Conservation (phyloP, 768 basidiomycete species). For the Pholiota microspora region DNA sequence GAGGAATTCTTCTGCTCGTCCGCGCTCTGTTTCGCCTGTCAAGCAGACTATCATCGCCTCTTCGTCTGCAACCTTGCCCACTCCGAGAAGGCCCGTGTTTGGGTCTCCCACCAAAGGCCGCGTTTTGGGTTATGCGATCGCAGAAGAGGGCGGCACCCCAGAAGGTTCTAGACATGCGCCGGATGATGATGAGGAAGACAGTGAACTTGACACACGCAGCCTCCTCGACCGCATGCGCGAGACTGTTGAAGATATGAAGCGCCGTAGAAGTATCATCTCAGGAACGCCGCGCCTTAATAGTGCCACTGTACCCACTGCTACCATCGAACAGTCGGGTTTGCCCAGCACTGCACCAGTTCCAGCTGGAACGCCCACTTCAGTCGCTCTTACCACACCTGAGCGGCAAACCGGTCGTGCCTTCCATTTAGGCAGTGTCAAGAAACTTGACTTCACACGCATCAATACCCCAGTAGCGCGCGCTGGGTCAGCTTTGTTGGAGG, state of each 20-base stretch:
- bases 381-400: conserved; percentile 3
- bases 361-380: conserved; percentile 1
- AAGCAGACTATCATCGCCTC: conserved; percentile 6
- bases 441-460: conserved; percentile 22
- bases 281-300: conserved; percentile 10
- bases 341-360: background rate
- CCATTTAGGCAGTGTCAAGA: conserved; percentile 15
- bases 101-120: conserved; percentile 21
- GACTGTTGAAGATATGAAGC: conserved; percentile 47
- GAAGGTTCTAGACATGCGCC: background rate
- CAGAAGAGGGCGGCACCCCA: conserved; percentile 8
- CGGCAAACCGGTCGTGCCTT: background rate
- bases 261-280: conserved; percentile 35
- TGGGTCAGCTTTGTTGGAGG: background rate
- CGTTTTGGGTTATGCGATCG: conserved; percentile 13
- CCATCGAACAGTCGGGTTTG: background rate
- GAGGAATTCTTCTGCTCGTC: background rate
- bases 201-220: conserved; percentile 14
- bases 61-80: background rate
- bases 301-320: background rate
- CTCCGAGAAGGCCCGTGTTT: background rate
- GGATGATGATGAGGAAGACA: conserved; percentile 4
- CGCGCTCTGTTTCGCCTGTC: conserved; percentile 13
- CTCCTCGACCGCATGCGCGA: conserved; percentile 49
- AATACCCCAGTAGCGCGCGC: conserved; percentile 2